These are phyloP conservation scores for Kodamaea anthophila DNA, from an alignment of 1,139 yeast species.

Conservation along the genomic window DNA sequence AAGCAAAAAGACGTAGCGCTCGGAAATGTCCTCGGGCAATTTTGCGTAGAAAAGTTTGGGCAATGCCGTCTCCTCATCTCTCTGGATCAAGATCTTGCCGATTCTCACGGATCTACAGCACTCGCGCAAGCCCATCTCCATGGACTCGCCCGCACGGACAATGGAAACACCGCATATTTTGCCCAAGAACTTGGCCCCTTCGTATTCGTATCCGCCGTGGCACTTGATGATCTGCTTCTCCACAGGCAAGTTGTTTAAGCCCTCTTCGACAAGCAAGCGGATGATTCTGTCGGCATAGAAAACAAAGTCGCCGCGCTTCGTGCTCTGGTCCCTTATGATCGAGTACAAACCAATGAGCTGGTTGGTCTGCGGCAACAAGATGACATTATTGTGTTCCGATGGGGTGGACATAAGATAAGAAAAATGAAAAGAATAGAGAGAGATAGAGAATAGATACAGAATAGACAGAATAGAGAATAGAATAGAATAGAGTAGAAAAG, in stretches of 20 bases:
- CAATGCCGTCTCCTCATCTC: constrained; percentile 86
- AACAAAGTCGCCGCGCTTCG: constrained; percentile 85
- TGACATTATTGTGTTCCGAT: constrained; percentile 45
- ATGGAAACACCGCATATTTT: constrained; percentile 96
- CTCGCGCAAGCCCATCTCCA: constrained; percentile 97
- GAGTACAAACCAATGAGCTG: constrained; percentile 84
- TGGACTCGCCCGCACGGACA: constrained; percentile 95
- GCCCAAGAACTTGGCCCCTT: constrained; percentile 82
- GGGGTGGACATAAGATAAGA: constrained; percentile 17
- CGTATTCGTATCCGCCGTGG: constrained; percentile 65
- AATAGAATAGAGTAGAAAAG: not conserved
- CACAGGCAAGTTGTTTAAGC: constrained; percentile 88
- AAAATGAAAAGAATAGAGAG: no score
- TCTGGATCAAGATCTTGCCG: constrained; percentile 91
- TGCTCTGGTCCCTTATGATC: constrained; percentile 74
- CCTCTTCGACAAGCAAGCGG: constrained; percentile 87
- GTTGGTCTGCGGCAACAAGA: constrained; percentile 77
- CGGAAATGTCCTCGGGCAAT: constrained; percentile 84
- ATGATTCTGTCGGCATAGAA: constrained; percentile 94
- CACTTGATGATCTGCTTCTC: constrained; percentile 61
- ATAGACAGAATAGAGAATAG: not conserved
- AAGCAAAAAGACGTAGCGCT: constrained; percentile 80
- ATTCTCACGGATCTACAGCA: constrained; percentile 91
- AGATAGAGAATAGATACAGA: no score
- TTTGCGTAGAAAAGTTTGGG: constrained; percentile 86